These are phyloP conservation scores for Hordeum marinum DNA, from an alignment of 176 grass and related monocot species.

Conservation along the genomic window DNA sequence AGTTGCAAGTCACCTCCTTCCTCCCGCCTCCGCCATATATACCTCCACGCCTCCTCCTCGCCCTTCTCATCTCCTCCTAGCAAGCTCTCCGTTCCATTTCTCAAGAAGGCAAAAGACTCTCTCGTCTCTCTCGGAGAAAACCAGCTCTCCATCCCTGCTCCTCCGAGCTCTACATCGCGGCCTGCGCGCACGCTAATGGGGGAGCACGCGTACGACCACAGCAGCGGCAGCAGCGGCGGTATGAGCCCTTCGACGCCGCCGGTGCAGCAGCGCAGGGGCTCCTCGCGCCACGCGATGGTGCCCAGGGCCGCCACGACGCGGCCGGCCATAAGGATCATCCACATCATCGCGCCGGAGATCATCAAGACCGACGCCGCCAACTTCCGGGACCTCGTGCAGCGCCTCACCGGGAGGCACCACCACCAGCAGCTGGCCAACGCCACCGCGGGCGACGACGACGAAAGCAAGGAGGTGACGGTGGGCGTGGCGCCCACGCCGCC, in stretches of 20 bases:
- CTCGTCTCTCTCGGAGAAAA: too few species aligned
- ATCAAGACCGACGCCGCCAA: conserved; percentile 78
- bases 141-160: too few species aligned
- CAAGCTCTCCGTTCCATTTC: neutral
- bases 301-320: conserved; percentile 12
- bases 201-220: conserved; percentile 22
- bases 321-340: conserved; percentile 71
- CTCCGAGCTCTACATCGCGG: neutral
- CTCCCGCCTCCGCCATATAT: conserved; percentile 23
- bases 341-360: conserved; percentile 79
- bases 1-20: too few species aligned
- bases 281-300: neutral
- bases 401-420: conserved; percentile 60
- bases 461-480: neutral
- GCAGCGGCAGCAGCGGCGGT: neutral
- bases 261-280: neutral
- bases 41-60: neutral
- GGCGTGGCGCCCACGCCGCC: too few species aligned
- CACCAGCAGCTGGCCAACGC: neutral
- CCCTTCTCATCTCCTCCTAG: neutral
- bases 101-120: too few species aligned
- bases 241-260: conserved; percentile 1
- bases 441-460: neutral
- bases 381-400: conserved; percentile 89
- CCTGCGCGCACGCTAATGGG: conserved; percentile 4